These are phyloP conservation scores for Puccinia triticina DNA, from an alignment of 1,284 basidiomycete genomes.

Conservation along the genomic window DNA sequence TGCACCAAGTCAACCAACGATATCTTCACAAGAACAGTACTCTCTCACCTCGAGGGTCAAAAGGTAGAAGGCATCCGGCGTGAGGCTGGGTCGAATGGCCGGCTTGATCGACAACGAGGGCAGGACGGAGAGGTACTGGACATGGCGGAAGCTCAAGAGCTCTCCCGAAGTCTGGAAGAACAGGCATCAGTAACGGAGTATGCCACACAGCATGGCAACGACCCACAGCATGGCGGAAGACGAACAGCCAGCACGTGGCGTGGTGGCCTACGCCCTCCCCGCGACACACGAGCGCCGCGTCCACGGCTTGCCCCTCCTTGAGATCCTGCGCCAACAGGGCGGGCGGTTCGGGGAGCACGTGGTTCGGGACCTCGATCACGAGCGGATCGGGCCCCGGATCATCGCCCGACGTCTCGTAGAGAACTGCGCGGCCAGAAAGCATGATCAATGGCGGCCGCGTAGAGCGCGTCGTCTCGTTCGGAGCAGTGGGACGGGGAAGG, in stretches of 20 bases:
- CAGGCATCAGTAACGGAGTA: background rate
- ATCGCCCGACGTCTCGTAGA: constrained; percentile 13
- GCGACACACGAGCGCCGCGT: constrained; percentile 22
- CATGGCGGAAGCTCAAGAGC: constrained; percentile 68
- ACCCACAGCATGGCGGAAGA: constrained; percentile 36
- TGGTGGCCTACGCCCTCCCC: constrained; percentile 46
- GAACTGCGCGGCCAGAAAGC: too few relatives aligned
- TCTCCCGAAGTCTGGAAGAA: constrained; percentile 57
- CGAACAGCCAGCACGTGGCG: constrained; percentile 36
- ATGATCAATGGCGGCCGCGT: background rate
- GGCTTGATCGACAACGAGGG: constrained; percentile 66
- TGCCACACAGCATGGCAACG: background rate
- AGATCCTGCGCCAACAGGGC: constrained; percentile 1
- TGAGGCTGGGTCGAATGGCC: constrained; percentile 65
- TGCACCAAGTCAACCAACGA: background rate
- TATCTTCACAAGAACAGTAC: background rate
- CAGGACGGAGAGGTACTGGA: constrained; percentile 67
- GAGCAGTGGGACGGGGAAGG: too few relatives aligned
- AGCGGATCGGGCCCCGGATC: background rate
- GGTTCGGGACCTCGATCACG: constrained; percentile 12
- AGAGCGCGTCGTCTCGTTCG: too few relatives aligned
- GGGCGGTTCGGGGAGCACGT: constrained; percentile 2
- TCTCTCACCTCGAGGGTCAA: constrained; percentile 65
- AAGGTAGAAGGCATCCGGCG: constrained; percentile 65
- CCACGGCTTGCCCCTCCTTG: background rate